Percentiles rank a stretch among this genome's conserved stretches.
Evolutionary conservation across 2,329 filamentous ascomycete genomes (phyloP).

Genomic region (Claviceps paspali): DNA sequence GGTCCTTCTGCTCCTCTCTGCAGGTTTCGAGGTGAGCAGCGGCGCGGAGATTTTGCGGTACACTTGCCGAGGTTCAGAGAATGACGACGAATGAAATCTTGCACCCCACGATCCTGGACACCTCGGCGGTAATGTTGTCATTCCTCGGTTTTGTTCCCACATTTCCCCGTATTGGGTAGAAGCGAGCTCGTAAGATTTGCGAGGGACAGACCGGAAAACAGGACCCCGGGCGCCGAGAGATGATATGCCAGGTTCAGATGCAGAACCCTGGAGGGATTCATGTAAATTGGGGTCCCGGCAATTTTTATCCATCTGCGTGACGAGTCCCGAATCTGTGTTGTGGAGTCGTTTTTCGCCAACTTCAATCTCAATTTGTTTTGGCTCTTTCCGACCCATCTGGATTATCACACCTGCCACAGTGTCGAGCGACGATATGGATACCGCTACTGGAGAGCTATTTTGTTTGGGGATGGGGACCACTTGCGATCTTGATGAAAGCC

Average conservation of each 20-base stretch:
- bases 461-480: neutral
- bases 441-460: neutral
- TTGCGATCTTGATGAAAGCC: too few relatives aligned
- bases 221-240: neutral
- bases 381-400: neutral
- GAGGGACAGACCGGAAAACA: neutral
- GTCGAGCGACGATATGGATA: neutral
- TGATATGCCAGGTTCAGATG: too few relatives aligned
- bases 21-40: constrained; percentile 35
- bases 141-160: neutral
- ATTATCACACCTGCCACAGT: neutral
- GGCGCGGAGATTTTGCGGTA: constrained; percentile 19
- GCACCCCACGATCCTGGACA: neutral
- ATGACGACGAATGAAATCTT: neutral
- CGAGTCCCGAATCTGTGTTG: too few relatives aligned
- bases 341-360: too few relatives aligned
- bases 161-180: neutral
- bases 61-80: neutral
- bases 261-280: too few relatives aligned
- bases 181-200: neutral
- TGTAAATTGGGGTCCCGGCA: too few relatives aligned
- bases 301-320: too few relatives aligned
- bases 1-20: constrained; percentile 38
- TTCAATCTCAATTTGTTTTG: neutral
- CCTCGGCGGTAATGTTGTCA: neutral